Conservation (phyloP, 495 filamentous ascomycete genomes). For the Lasiosphaeris hirsuta region DNA sequence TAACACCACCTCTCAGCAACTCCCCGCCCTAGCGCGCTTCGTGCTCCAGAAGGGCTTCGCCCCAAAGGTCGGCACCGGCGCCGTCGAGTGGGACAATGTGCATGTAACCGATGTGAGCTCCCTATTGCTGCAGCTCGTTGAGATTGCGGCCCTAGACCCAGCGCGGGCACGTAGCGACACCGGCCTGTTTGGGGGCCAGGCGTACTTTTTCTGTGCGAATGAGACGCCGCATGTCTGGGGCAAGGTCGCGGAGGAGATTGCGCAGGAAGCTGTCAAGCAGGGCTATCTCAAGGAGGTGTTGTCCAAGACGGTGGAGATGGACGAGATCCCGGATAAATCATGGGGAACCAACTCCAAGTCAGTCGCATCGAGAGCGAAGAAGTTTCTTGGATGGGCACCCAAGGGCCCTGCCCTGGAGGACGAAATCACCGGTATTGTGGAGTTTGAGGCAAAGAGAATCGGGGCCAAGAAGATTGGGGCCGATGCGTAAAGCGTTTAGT, state of each 20-base stretch:
- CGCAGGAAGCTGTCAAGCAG: constrained; percentile 58
- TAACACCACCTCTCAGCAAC: constrained; percentile 65
- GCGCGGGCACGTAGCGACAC: constrained; percentile 28
- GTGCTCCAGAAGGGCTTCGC: constrained; percentile 62
- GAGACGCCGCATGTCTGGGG: constrained; percentile 64
- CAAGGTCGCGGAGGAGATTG: constrained; percentile 59
- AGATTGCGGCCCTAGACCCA: constrained; percentile 51
- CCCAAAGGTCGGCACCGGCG: constrained; percentile 60
- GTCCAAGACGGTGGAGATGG: constrained; percentile 37
- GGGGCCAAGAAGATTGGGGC: constrained; percentile 23
- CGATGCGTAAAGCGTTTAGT: neutral
- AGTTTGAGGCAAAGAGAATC: constrained; percentile 43
- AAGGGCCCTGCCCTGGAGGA: constrained; percentile 47
- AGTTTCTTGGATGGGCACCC: constrained; percentile 61
- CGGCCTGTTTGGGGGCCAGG: constrained; percentile 69
- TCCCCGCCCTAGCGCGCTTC: constrained; percentile 52
- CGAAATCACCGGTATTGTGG: constrained; percentile 49
- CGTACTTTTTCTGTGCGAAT: constrained; percentile 73
- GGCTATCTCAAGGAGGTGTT: constrained; percentile 59
- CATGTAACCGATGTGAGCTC: constrained; percentile 69
- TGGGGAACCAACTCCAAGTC: constrained; percentile 60
- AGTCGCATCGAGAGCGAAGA: constrained; percentile 51
- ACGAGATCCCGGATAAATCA: constrained; percentile 38
- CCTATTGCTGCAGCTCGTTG: constrained; percentile 62
- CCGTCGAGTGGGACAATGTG: constrained; percentile 69